phyloP scores from a whole-genome alignment of 2,329 filamentous ascomycete species.

The Parafenestella ontariensis region DNA sequence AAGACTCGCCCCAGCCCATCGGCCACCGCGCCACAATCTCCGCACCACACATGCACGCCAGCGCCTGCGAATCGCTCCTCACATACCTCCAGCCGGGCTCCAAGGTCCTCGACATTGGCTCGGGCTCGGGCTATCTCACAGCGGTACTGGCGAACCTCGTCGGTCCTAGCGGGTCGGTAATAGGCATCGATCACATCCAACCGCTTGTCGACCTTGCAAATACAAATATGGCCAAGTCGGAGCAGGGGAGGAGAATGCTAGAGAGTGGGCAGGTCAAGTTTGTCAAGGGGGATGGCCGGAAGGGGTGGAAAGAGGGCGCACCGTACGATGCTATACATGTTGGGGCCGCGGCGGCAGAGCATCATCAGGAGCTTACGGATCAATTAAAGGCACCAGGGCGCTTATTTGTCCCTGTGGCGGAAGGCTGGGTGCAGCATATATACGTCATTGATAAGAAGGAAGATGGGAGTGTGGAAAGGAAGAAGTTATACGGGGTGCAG shows the following conservation, averaged over 20 bases:
- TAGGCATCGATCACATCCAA: constrained; percentile 60
- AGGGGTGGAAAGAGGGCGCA: constrained; percentile 54
- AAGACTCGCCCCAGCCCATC: constrained; percentile 73
- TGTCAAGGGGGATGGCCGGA: constrained; percentile 70
- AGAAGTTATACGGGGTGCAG: constrained; percentile 71
- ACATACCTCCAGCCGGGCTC: constrained; percentile 62
- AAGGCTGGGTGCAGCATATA: constrained; percentile 66
- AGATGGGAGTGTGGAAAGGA: constrained; percentile 62
- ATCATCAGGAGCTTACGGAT: constrained; percentile 75
- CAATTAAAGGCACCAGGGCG: constrained; percentile 82
- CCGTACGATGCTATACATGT: constrained; percentile 96
- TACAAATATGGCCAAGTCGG: constrained; percentile 54
- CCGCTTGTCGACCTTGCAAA: constrained; percentile 52
- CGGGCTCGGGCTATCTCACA: constrained; percentile 74
- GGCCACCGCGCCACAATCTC: constrained; percentile 73
- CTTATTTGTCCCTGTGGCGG: constrained; percentile 79
- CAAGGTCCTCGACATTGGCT: constrained; percentile 58
- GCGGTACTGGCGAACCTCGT: constrained; percentile 85
- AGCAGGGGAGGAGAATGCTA: constrained; percentile 63
- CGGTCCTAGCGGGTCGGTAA: constrained; percentile 54
- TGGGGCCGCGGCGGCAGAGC: constrained; percentile 78
- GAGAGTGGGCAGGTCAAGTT: constrained; percentile 71
- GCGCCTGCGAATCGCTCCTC: constrained; percentile 68
- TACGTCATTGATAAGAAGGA: constrained; percentile 77
- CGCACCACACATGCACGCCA: constrained; percentile 76